Base-by-base conservation (phyloP, 192 early-diverging fungal genomes). In the Phycomyces blakesleeanus region DNA sequence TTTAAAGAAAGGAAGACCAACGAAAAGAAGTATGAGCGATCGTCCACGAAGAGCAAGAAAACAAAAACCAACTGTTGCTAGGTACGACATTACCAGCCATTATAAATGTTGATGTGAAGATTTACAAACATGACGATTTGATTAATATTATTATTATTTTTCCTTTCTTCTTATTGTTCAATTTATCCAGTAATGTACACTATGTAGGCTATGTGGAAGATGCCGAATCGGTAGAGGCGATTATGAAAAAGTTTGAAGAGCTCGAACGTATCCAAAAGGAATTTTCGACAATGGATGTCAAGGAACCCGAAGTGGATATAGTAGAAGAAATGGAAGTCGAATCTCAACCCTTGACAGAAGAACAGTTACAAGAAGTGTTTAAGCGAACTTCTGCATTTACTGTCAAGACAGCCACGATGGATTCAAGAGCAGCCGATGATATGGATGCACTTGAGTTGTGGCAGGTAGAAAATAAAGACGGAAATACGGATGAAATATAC, bases 181-280 rank as follows among this genome's bases (percentile, higher is more conserved):
- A 14, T 7, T 18, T 59, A 16, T 37, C 12, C 69, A 87, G 85
- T 58, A 84, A 83, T 61, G 81, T 79, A 11, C 81, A 89, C 59
- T 98, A 95, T 83, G 94, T 98, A 27, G 96, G 96, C 34, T 98
- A 98, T 75, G 92, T 96, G 4, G 94, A 96, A 64, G 96, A 98
- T 70, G 89, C 87, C 51, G 96, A 98, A 84, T 94, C 94, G 0
- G 88, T 98, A 14, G 96, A 93, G 42, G 89, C 90, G 5, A 98
- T 98, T 63, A 98, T 98, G 96, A 92, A 93, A 69, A 98, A 98
- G 78, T 98, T 98, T 75, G 89, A 95, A 69, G 93, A 96, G 72
- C 83, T 98, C 18, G 96, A 96, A 58, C 79, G 86, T 3, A 91
- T 95, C 73, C 85, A 94, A 65, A 77, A 83, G 67, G 93, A 97